These are phyloP conservation scores for Dioscorea zingiberensis DNA, from an alignment of 106 monocot species.

Conservation along the genomic window DNA sequence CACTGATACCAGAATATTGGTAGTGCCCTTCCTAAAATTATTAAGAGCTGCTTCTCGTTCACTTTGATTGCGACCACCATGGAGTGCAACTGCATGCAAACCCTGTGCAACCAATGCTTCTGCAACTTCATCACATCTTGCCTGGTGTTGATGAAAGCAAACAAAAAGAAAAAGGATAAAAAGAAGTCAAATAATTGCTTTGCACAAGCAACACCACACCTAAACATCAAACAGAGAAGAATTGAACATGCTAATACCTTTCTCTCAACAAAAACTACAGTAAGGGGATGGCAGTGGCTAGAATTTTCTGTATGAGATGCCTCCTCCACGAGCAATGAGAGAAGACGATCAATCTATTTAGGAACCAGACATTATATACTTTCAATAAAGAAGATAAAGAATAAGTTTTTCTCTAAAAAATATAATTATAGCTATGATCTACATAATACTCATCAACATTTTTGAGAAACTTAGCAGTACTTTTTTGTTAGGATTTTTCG, in stretches of 20 bases:
- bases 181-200: not conserved
- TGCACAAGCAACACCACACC: not conserved
- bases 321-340: slow-evolving; percentile 53
- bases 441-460: no score
- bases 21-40: slow-evolving; percentile 46
- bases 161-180: not conserved
- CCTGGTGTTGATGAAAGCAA: slow-evolving; percentile 17
- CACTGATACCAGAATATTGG: slow-evolving; percentile 45
- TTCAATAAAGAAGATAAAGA: no score
- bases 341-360: slow-evolving; percentile 41
- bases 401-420: no score
- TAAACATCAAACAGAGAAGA: not conserved
- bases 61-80: slow-evolving; percentile 55
- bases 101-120: slow-evolving; percentile 55
- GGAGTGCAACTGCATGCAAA: slow-evolving; percentile 53
- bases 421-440: no score
- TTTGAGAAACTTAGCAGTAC: no score
- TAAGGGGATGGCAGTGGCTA: slow-evolving; percentile 27
- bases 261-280: slow-evolving; percentile 55
- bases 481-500: no score
- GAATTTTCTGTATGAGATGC: slow-evolving; percentile 41
- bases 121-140: slow-evolving; percentile 59
- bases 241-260: slow-evolving; percentile 26
- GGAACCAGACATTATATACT: no score
- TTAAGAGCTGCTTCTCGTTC: slow-evolving; percentile 55